Percentiles rank a stretch among this genome's conserved stretches.
Conservation (phyloP, 225 moss, liverwort and hornwort genomes). For the Rhytidiadelphus loreus region DNA sequence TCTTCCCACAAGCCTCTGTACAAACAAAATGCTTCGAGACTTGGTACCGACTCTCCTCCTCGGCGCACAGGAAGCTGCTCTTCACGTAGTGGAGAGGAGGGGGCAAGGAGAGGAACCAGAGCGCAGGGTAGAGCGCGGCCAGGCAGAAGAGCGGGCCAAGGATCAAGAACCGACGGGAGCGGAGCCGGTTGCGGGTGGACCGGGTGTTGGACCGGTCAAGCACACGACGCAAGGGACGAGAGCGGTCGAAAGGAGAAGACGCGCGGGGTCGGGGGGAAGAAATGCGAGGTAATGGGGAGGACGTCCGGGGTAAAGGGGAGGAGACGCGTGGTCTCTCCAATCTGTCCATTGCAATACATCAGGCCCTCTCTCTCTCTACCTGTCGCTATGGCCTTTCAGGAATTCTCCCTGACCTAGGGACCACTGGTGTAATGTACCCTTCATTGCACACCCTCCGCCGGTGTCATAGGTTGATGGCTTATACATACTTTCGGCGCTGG, state of each 20-base stretch:
- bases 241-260: slow-evolving; percentile 30
- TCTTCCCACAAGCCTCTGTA: slow-evolving; percentile 42
- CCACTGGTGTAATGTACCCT: background rate
- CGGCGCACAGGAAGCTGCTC: slow-evolving; percentile 5
- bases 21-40: slow-evolving; percentile 31
- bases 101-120: slow-evolving; percentile 50
- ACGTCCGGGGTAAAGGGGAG: slow-evolving; percentile 26
- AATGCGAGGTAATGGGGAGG: slow-evolving; percentile 26
- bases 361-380: background rate
- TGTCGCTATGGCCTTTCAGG: background rate
- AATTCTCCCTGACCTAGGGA: background rate
- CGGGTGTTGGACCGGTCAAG: slow-evolving; percentile 23
- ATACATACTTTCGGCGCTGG: background rate
- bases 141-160: slow-evolving; percentile 29
- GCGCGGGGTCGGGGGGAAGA: slow-evolving; percentile 32
- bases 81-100: slow-evolving; percentile 24
- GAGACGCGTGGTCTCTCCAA: slow-evolving; percentile 41
- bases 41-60: slow-evolving; percentile 15
- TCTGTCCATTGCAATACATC: slow-evolving; percentile 38
- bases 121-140: slow-evolving; percentile 23
- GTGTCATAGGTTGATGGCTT: background rate
- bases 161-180: slow-evolving; percentile 19
- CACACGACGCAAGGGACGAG: slow-evolving; percentile 20
- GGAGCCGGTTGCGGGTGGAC: background rate
- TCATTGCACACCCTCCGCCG: background rate